Conservation (phyloP, 1,284 basidiomycete genomes). For the Ustanciosporium gigantosporum region DNA sequence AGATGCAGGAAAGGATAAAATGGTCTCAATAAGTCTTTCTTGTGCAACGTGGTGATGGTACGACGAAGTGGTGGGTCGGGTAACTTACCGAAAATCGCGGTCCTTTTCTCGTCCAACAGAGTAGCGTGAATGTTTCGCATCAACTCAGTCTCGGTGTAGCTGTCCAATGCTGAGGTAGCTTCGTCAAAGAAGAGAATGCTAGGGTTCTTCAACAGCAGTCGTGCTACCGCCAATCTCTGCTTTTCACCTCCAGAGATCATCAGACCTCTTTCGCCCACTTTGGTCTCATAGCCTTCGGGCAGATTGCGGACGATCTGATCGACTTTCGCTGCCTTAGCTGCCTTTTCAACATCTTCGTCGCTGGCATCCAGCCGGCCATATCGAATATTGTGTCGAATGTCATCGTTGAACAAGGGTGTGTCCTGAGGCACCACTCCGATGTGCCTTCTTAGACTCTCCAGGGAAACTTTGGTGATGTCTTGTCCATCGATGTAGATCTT, state of each 20-base stretch:
- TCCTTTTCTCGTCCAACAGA: conserved; percentile 76
- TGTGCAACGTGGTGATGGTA: too few species aligned
- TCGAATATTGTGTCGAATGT: conserved; percentile 90
- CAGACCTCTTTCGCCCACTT: conserved; percentile 90
- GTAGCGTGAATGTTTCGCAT: conserved; percentile 90
- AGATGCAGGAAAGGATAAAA: neutral
- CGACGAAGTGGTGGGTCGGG: too few species aligned
- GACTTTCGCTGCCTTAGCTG: conserved; percentile 82
- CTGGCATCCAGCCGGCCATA: conserved; percentile 87
- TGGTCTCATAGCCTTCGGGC: conserved; percentile 83
- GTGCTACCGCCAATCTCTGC: conserved; percentile 89
- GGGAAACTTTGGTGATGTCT: conserved; percentile 74
- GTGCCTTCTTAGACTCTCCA: conserved; percentile 73
- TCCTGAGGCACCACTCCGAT: conserved; percentile 98
- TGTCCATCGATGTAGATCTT: conserved; percentile 84
- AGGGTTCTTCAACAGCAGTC: conserved; percentile 89
- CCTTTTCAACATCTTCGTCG: conserved; percentile 84
- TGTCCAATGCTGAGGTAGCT: conserved; percentile 94
- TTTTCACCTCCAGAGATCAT: conserved; percentile 99
- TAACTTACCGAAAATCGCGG: conserved; percentile 80
- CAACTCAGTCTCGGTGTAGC: conserved; percentile 88
- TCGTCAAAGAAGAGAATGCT: conserved; percentile 97
- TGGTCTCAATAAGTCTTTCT: too few species aligned
- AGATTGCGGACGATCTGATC: conserved; percentile 78
- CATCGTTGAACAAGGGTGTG: conserved; percentile 92